Conservation (phyloP, 495 filamentous ascomycete species). For the Lophiostoma macrostomum region DNA sequence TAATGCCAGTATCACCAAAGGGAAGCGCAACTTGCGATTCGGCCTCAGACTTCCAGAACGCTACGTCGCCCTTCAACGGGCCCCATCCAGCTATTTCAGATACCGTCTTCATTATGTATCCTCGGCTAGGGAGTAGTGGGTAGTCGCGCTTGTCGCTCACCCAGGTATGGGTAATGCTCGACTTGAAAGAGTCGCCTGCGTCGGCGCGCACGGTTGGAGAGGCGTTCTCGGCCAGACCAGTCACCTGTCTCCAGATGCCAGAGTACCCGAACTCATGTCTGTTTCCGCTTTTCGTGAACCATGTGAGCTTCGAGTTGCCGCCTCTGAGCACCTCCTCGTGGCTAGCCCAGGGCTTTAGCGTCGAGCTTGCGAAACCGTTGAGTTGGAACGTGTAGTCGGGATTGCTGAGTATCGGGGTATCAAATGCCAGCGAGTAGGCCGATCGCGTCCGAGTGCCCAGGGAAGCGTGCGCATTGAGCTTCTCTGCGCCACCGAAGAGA, state of each 20-base stretch:
- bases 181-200: slow-evolving; percentile 89
- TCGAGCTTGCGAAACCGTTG: slow-evolving; percentile 74
- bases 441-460: slow-evolving; percentile 85
- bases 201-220: slow-evolving; percentile 77
- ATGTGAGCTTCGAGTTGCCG: slow-evolving; percentile 70
- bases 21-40: slow-evolving; percentile 74
- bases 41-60: slow-evolving; percentile 82
- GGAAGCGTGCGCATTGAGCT: slow-evolving; percentile 77
- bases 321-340: slow-evolving; percentile 90
- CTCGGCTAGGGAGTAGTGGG: slow-evolving; percentile 73
- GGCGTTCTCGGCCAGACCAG: slow-evolving; percentile 66
- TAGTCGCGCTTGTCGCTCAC: slow-evolving; percentile 74
- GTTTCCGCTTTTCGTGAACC: slow-evolving; percentile 55
- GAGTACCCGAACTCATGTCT: slow-evolving; percentile 76
- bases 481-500: slow-evolving; percentile 91
- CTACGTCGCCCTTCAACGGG: slow-evolving; percentile 79
- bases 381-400: slow-evolving; percentile 73
- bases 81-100: slow-evolving; percentile 87
- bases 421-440: slow-evolving; percentile 79
- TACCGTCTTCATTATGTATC: slow-evolving; percentile 71
- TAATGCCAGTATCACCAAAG: slow-evolving; percentile 73
- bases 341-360: slow-evolving; percentile 83
- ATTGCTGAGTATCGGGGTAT: slow-evolving; percentile 74
- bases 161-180: slow-evolving; percentile 77
- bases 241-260: slow-evolving; percentile 83